Evolutionary conservation across 2,329 filamentous ascomycete genomes (phyloP), one percentile per base, ranked within the genome.

Genomic region (Diaporthe citriasiana): DNA sequence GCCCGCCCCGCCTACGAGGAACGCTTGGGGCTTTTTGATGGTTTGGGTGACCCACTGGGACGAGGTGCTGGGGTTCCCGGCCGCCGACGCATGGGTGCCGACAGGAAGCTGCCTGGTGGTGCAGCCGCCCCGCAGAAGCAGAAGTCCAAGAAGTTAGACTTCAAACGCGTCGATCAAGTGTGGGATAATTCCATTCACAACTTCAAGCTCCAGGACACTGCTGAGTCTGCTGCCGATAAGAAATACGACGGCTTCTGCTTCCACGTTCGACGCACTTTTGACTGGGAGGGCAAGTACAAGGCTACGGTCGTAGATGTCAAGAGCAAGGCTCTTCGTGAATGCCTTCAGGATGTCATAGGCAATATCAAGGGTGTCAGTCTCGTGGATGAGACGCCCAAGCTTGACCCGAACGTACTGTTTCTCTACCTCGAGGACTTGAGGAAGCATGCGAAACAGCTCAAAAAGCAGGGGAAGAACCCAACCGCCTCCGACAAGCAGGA

Each of bases 161-260:
- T 82, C 80, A 89, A 88, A 78, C 84, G 88, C 1, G 87, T 90
- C 7, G 88, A 90, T 74, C 85, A 86, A 77, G 83, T 90, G 0
- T 90, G 88, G 88, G 87, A 90, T 75, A 85, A 80, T 35, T 80
- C 78, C 10, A 83, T 86, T 12, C 86, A 89, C 77, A 84, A 86
- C 74, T 89, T 83, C 82, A 89, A 87, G 76, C 83, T 91, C 3
- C 88, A 90, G 71, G 85, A 89, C 57, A 90, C 87, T 9, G 84
- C 87, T 19, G 85, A 89, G 69, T 79, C 84, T 35, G 79, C 80
- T 0, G 78, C 80, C 4, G 86, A 86, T n/a, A 80, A 84, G 0
- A 82, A 93, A 77, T 95, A 95, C 81, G 92, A 95, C 75, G 91
- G 93, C 75, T 97, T 93, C 81, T 88, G 95, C 40, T 97, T 98